These are phyloP conservation scores for Theobroma grandiflorum DNA, from an alignment of 441 rosid species.

Conservation along the genomic window DNA sequence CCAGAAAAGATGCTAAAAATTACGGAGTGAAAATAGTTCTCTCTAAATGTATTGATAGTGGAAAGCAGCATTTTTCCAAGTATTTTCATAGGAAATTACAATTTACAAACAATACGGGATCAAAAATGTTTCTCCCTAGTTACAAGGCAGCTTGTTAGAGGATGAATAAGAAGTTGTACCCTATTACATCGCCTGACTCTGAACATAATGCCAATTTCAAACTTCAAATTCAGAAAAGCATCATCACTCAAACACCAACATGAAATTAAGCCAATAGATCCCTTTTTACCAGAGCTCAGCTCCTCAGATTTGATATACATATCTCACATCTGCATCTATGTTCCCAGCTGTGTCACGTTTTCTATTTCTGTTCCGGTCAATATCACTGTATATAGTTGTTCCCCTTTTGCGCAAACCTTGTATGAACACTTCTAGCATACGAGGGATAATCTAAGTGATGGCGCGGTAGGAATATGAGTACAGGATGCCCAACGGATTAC, in stretches of 20 bases:
- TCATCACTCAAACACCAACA: slow-evolving; percentile 21
- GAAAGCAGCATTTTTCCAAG: neutral
- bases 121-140: neutral
- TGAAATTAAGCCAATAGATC: neutral
- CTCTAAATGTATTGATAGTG: neutral
- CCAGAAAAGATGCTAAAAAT: too few species aligned
- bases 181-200: slow-evolving; percentile 2
- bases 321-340: neutral
- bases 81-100: slow-evolving; percentile 1
- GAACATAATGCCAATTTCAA: slow-evolving; percentile 11
- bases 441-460: slow-evolving; percentile 73
- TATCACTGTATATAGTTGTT: neutral
- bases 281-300: slow-evolving; percentile 33
- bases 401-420: neutral
- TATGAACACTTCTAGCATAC: slow-evolving; percentile 58
- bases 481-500: slow-evolving; percentile 91
- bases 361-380: neutral
- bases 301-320: slow-evolving; percentile 11
- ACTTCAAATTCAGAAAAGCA: slow-evolving; percentile 29
- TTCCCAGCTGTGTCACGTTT: neutral
- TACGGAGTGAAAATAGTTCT: neutral
- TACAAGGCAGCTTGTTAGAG: neutral
- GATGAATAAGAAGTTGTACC: neutral
- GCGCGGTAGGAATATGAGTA: slow-evolving; percentile 71
- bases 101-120: slow-evolving; percentile 16